Percentiles rank a stretch among this genome's conserved stretches.
Conservation (phyloP, 768 basidiomycete species). For the Tylopilus sp. region DNA sequence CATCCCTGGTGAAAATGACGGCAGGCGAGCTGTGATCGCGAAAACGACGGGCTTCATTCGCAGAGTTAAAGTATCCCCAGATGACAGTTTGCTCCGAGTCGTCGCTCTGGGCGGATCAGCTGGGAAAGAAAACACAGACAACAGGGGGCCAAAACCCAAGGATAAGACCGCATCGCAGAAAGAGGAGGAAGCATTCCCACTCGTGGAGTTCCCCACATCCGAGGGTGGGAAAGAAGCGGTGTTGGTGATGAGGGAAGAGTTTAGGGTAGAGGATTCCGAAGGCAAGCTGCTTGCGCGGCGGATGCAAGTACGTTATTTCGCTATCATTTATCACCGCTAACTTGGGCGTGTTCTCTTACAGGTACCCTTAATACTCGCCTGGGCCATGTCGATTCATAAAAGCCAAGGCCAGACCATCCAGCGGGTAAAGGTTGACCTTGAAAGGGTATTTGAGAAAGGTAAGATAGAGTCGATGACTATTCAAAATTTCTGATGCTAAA, state of each 20-base stretch:
- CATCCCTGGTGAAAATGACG: constrained; percentile 23
- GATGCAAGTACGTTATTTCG: constrained; percentile 34
- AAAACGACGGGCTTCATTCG: constrained; percentile 36
- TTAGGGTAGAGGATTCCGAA: constrained; percentile 50
- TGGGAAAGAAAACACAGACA: constrained; percentile 35
- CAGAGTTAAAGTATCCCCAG: constrained; percentile 30
- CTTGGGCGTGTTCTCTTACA: constrained; percentile 26
- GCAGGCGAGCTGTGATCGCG: constrained; percentile 16
- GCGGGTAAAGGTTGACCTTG: constrained; percentile 61
- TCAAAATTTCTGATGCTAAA: not conserved
- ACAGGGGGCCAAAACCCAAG: constrained; percentile 16
- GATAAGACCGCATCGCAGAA: constrained; percentile 30
- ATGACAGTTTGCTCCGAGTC: constrained; percentile 22
- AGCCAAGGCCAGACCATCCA: constrained; percentile 73
- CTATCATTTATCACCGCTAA: not conserved
- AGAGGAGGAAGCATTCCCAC: constrained; percentile 42
- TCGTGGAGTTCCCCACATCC: constrained; percentile 45
- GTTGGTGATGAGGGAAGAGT: constrained; percentile 50
- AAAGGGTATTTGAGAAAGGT: constrained; percentile 62
- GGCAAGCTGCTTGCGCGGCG: constrained; percentile 46
- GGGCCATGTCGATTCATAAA: constrained; percentile 80
- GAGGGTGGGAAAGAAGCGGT: constrained; percentile 42
- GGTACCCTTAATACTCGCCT: constrained; percentile 72
- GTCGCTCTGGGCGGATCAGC: not conserved
- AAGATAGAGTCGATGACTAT: not conserved